phyloP scores from a whole-genome alignment of 2,329 filamentous ascomycete species.

The Penicillium psychrosexuale region DNA sequence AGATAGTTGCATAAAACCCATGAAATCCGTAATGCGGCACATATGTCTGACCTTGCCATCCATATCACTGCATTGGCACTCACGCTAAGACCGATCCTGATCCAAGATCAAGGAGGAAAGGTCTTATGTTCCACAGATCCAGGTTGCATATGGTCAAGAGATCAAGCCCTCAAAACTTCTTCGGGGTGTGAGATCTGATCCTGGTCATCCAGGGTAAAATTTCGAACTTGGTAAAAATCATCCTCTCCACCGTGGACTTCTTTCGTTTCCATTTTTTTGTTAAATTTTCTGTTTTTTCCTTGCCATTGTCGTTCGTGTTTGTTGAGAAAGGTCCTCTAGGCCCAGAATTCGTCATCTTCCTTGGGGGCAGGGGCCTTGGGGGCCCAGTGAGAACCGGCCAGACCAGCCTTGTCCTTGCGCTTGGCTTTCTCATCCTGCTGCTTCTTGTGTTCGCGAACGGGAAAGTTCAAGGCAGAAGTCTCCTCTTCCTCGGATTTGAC shows the following conservation, averaged over 20 bases:
- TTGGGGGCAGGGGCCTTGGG: neutral
- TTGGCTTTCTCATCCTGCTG: neutral
- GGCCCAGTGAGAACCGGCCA: neutral
- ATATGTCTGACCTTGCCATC: neutral
- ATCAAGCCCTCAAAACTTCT: neutral
- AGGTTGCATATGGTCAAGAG: neutral
- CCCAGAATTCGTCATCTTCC: neutral
- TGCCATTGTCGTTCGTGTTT: neutral
- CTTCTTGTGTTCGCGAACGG: neutral
- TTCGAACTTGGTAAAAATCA: neutral
- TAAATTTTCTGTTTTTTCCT: neutral
- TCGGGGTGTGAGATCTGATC: neutral
- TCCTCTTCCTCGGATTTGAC: neutral
- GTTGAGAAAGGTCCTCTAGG: neutral
- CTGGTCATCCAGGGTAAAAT: neutral
- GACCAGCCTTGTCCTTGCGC: neutral
- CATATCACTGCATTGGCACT: neutral
- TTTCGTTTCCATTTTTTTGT: slow-evolving; percentile 3
- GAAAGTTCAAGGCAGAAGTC: too few species aligned
- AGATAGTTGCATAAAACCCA: neutral
- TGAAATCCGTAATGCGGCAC: neutral
- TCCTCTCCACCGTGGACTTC: neutral
- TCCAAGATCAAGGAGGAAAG: neutral
- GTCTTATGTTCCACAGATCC: neutral
- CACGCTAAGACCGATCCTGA: neutral